Evolutionary conservation across 495 filamentous ascomycete species (phyloP).

Genomic region (Xylaria flabelliformis): DNA sequence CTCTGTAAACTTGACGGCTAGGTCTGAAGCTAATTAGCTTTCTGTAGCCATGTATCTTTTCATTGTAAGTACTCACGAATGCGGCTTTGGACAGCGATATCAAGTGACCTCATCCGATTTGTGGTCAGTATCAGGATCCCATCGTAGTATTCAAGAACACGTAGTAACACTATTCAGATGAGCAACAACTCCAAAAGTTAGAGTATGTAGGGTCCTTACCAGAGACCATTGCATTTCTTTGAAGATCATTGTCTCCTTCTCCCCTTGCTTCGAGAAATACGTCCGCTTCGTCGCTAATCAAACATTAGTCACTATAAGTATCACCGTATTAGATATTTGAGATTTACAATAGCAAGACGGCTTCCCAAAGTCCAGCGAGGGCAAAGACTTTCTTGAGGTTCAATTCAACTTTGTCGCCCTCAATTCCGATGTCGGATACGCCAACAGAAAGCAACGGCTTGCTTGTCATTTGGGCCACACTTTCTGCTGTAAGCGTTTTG

Average conservation of each 20-base stretch:
- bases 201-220: constrained; percentile 13
- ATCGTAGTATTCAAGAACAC: constrained; percentile 63
- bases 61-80: constrained; percentile 8
- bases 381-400: constrained; percentile 36
- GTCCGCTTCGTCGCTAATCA: constrained; percentile 18
- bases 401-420: constrained; percentile 32
- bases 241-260: constrained; percentile 19
- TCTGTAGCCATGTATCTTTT: neutral
- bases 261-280: constrained; percentile 21
- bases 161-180: constrained; percentile 49
- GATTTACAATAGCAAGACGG: constrained; percentile 39
- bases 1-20: constrained; percentile 19
- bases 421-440: constrained; percentile 35
- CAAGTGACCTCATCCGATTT: constrained; percentile 59
- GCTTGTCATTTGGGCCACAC: constrained; percentile 29
- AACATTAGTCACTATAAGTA: neutral
- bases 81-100: constrained; percentile 48
- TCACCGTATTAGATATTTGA: too few species aligned
- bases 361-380: constrained; percentile 35
- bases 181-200: neutral
- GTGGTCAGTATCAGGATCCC: constrained; percentile 65
- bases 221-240: constrained; percentile 24
- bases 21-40: constrained; percentile 1
- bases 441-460: constrained; percentile 39
- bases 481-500: constrained; percentile 32